Evolutionary conservation across 2,329 filamentous ascomycete genomes (phyloP).

Genomic region (Calonectria hongkongensis): DNA sequence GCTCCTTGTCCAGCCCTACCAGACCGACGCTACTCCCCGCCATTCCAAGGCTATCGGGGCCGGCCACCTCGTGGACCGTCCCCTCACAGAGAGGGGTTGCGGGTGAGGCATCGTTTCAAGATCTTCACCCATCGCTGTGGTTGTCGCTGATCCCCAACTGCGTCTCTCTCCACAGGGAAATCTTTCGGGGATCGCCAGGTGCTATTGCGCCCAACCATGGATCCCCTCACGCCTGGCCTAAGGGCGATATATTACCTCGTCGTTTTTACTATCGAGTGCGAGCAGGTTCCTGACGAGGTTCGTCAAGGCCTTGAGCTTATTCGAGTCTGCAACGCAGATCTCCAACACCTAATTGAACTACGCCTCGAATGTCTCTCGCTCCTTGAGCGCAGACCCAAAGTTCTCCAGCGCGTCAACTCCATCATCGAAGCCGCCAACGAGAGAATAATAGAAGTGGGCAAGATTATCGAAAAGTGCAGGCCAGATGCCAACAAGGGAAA

Average conservation of each 20-base stretch:
- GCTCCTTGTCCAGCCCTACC: not conserved
- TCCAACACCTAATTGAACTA: slow-evolving; percentile 59
- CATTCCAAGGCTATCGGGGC: not conserved
- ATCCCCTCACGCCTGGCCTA: slow-evolving; percentile 10
- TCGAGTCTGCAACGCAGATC: slow-evolving; percentile 56
- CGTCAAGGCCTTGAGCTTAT: slow-evolving; percentile 57
- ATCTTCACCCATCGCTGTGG: not conserved
- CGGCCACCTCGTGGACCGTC: not conserved
- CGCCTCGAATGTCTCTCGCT: slow-evolving; percentile 54
- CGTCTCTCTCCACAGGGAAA: not conserved
- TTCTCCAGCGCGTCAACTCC: slow-evolving; percentile 54
- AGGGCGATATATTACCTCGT: slow-evolving; percentile 43
- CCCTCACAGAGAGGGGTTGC: not conserved
- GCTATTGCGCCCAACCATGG: not conserved
- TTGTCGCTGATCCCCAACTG: not conserved
- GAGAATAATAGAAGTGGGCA: slow-evolving; percentile 54
- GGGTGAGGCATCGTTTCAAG: no score
- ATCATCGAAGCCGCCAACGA: slow-evolving; percentile 56
- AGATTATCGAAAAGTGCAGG: slow-evolving; percentile 56
- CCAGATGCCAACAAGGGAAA: slow-evolving; percentile 48
- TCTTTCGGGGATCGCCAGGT: not conserved
- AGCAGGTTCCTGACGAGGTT: slow-evolving; percentile 54
- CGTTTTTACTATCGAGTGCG: slow-evolving; percentile 47
- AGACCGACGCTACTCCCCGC: not conserved
- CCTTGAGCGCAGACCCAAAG: slow-evolving; percentile 48